A percentile compares a stretch with the other conserved stretches of the same genome.
Conservation (phyloP, 495 filamentous ascomycete species). For the Sordaria brevicollis region DNA sequence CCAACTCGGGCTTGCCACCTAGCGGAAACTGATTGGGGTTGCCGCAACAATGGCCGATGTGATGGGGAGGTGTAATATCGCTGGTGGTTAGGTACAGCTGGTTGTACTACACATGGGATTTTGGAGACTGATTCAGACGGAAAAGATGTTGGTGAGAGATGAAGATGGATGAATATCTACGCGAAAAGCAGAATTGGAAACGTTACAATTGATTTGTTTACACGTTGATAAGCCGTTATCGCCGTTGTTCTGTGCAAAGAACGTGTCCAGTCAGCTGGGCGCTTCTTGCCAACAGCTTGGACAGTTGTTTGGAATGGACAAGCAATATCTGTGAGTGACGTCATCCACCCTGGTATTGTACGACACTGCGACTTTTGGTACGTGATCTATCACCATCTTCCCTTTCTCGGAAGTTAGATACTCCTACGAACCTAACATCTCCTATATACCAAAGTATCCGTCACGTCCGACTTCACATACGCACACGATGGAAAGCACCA, state of each 20-base stretch:
- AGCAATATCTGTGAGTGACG: background rate
- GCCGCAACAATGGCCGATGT: background rate
- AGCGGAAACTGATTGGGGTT: conserved; percentile 22
- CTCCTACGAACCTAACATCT: background rate
- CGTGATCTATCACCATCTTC: background rate
- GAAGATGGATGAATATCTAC: too few relatives aligned
- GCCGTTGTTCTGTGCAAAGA: background rate
- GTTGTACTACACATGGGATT: too few relatives aligned
- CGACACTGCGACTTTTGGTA: background rate
- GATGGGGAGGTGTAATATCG: background rate
- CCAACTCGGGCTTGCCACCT: conserved; percentile 21
- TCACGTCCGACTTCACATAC: background rate
- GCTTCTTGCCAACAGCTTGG: background rate
- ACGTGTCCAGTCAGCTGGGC: background rate
- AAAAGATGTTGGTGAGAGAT: background rate
- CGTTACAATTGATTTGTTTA: background rate
- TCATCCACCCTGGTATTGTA: background rate
- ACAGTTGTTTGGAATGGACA: background rate
- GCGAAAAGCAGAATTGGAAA: too few relatives aligned
- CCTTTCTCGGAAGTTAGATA: background rate
- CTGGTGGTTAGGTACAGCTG: too few relatives aligned
- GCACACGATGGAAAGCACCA: background rate
- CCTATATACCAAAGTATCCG: background rate
- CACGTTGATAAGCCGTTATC: background rate
- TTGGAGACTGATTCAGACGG: too few relatives aligned